These are phyloP conservation scores for Cladosporium cucumerinum DNA, from an alignment of 2,329 filamentous ascomycete species.

Conservation along the genomic window DNA sequence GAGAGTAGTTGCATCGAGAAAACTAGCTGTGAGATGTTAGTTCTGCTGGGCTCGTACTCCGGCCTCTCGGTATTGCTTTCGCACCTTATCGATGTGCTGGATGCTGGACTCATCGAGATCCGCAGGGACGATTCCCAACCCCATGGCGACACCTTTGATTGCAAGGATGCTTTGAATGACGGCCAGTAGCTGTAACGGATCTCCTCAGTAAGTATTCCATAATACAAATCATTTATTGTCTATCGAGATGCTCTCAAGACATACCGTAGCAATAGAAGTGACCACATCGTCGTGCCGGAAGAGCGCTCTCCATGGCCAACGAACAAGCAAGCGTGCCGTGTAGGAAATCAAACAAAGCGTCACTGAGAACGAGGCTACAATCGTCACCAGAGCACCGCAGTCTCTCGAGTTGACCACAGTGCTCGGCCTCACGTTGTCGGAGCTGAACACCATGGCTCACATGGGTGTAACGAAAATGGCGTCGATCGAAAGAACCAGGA, in stretches of 20 bases:
- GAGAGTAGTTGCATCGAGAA: not conserved
- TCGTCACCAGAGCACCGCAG: constrained; percentile 2
- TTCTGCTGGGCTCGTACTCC: no score
- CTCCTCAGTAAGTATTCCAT: not conserved
- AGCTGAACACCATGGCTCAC: not conserved
- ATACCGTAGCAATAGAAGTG: constrained; percentile 3
- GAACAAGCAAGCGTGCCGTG: not conserved
- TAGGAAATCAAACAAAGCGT: constrained; percentile 1
- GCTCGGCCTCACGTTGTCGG: constrained; percentile 1
- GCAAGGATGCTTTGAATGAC: constrained; percentile 3
- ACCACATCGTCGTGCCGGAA: constrained; percentile 6
- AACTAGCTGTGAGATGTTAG: not conserved
- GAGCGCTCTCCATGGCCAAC: constrained; percentile 10
- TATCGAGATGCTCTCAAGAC: not conserved
- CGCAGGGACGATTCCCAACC: constrained; percentile 5
- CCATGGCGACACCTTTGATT: not conserved
- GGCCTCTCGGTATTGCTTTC: not conserved
- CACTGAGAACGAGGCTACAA: not conserved
- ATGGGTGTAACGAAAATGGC: not conserved
- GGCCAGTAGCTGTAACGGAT: not conserved
- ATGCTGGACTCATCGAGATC: not conserved
- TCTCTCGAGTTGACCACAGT: constrained; percentile 10
- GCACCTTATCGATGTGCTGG: not conserved
- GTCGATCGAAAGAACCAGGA: not conserved
- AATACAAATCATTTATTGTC: not conserved